Conservation (phyloP, 306 rosid genomes). For the Acacia crassicarpa region DNA sequence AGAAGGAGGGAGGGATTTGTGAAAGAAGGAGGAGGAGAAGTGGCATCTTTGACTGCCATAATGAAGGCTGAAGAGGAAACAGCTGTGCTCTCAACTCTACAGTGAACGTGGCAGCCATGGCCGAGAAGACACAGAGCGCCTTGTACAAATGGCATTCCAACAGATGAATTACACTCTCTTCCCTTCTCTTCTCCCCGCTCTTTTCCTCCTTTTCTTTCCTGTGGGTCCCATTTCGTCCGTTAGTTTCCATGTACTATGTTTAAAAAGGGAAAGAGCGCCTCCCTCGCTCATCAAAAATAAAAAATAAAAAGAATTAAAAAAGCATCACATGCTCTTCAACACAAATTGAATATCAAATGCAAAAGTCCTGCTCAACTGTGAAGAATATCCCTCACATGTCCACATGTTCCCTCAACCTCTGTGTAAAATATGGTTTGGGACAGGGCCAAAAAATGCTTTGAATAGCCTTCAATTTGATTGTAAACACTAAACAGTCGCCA, state of each 20-base stretch:
- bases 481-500: not conserved
- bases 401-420: too few species aligned
- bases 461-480: too few species aligned
- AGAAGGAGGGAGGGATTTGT: not conserved
- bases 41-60: slow-evolving; percentile 45
- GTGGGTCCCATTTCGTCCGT: not conserved
- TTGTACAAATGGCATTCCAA: slow-evolving; percentile 38
- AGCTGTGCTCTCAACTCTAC: slow-evolving; percentile 28
- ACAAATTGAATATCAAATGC: not conserved
- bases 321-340: not conserved
- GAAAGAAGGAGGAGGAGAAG: not conserved
- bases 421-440: not conserved
- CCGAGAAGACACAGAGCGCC: slow-evolving; percentile 27
- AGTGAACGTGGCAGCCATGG: slow-evolving; percentile 51
- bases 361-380: too few species aligned
- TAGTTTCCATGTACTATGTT: not conserved
- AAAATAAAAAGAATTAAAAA: not conserved
- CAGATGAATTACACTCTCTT: not conserved
- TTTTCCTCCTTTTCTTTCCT: not conserved
- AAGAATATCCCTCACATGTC: too few species aligned
- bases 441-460: not conserved
- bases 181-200: not conserved
- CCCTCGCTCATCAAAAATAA: not conserved
- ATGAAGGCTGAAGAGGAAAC: slow-evolving; percentile 20
- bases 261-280: not conserved